Conservation (phyloP, 345 rosid genomes). For the Salix purpurea region DNA sequence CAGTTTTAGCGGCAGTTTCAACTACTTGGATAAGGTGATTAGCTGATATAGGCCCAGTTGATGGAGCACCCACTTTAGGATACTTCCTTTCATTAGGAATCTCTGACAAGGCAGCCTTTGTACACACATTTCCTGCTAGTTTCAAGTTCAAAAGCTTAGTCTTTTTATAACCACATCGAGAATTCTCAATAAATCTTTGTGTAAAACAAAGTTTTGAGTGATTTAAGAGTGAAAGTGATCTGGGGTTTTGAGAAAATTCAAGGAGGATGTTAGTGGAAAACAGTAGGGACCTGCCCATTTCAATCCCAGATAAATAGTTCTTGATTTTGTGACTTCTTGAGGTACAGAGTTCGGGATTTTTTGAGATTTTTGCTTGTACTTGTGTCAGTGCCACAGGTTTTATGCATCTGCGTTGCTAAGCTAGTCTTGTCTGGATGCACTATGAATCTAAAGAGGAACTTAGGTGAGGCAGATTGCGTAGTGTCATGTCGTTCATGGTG, state of each 20-base stretch:
- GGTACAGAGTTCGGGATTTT: not conserved
- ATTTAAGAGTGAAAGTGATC: constrained; percentile 21
- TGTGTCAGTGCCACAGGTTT: not conserved
- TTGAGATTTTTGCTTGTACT: not conserved
- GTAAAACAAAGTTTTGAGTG: constrained; percentile 23
- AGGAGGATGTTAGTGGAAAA: constrained; percentile 43
- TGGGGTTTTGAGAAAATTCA: constrained; percentile 36
- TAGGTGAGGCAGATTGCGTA: not conserved
- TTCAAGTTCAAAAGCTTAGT: constrained; percentile 14
- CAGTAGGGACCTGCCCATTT: constrained; percentile 49
- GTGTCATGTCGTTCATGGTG: not conserved
- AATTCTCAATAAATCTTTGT: constrained; percentile 8
- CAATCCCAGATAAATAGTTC: not conserved
- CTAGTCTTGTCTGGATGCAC: not conserved
- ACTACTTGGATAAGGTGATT: constrained; percentile 68
- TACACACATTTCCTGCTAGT: constrained; percentile 9
- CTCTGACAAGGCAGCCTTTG: constrained; percentile 48
- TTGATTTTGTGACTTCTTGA: not conserved
- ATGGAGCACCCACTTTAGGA: constrained; percentile 56
- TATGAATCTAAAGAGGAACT: no score
- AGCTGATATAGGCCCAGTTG: constrained; percentile 64
- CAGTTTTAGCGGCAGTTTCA: constrained; percentile 77
- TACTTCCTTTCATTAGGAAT: constrained; percentile 38
- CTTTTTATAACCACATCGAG: constrained; percentile 24
- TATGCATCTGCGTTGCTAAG: not conserved